Base-by-base conservation (phyloP, 2,329 filamentous ascomycete genomes). In the Zalaria obscura region DNA sequence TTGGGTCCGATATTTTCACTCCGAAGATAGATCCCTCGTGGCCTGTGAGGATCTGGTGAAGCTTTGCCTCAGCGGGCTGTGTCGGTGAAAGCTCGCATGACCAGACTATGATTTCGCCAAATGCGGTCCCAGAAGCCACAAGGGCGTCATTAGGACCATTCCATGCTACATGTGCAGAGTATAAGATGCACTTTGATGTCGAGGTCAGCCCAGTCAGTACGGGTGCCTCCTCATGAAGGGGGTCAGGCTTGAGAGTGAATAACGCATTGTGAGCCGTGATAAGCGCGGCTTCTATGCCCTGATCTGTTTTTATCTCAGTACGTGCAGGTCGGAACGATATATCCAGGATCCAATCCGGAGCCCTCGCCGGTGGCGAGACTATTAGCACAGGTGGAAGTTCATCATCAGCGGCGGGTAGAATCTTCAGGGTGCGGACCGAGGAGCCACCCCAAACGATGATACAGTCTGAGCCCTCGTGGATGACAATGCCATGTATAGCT, bases 1-100 rank as follows among this genome's bases (percentile, higher is more conserved):
- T 59, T 49, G 64, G 55, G 1, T 72, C 64, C 0, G 86, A 93
- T 31, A 96, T 81, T 28, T 78, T 72, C 2, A 98, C 83, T 1
- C 86, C 88, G 50, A 95, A 98, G 27, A 98, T 81, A 1, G 89
- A 95, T 0, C 91, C 91, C 54, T 95, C 87, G 53, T 98, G 91
- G 1, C 75, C 76, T 5, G 68, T 67, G 52, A 79, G 78, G 35
- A 70, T 67, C 48, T 72, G 68, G 50, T 76, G 72, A 9, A 71
- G 65, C 4, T 58, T 61, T 9, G 63, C 57, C 25, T 48, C 47
- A 27, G 55, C 55, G 31, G 49, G 38, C 3, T 43, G 38, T 9
- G 34, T 25, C 25, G 38, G 8, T 7, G 40, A 25, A 9, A 54
- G 8, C 37, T 65, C 62, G 50, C 76, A 87, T 48, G 79, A 83